Conservation (phyloP, 352 stramenopile species). For the Globisporangium polare region DNA sequence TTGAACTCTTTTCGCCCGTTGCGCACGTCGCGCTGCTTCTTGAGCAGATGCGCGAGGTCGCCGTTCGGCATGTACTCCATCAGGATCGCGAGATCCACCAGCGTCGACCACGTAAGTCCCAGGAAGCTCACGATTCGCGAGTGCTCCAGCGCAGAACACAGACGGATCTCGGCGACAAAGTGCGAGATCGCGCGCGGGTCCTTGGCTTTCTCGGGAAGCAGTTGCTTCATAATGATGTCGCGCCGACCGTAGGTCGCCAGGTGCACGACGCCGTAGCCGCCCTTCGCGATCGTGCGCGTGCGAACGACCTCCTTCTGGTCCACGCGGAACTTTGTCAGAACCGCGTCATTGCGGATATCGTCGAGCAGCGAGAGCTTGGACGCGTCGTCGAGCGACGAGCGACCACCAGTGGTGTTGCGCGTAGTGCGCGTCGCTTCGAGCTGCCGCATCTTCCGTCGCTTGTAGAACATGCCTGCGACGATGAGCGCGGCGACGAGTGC, state of each 20-base stretch:
- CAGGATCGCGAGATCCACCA: constrained; percentile 19
- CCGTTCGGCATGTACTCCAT: constrained; percentile 33
- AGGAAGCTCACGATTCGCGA: constrained; percentile 27
- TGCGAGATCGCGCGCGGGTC: constrained; percentile 22
- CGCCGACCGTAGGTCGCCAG: constrained; percentile 33
- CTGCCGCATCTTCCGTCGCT: constrained; percentile 10
- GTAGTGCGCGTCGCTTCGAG: constrained; percentile 12
- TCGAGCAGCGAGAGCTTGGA: constrained; percentile 29
- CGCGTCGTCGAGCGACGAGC: constrained; percentile 13
- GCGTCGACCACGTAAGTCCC: constrained; percentile 21
- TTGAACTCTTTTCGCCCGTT: constrained; percentile 28
- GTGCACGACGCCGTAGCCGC: constrained; percentile 53
- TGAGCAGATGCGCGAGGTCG: constrained; percentile 21
- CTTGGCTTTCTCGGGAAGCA: constrained; percentile 16
- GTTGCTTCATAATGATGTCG: constrained; percentile 18
- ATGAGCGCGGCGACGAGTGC: constrained; percentile 3
- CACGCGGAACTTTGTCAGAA: constrained; percentile 45
- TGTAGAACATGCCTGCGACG: constrained; percentile 11
- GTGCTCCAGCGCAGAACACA: constrained; percentile 19
- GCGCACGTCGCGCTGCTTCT: constrained; percentile 6
- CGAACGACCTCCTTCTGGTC: constrained; percentile 37
- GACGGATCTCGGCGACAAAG: constrained; percentile 25
- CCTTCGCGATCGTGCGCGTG: constrained; percentile 37
- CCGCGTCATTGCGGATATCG: constrained; percentile 47
- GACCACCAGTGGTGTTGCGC: constrained; percentile 2